Base-by-base conservation (phyloP, 345 rosid genomes). In the Pistacia integerrima region DNA sequence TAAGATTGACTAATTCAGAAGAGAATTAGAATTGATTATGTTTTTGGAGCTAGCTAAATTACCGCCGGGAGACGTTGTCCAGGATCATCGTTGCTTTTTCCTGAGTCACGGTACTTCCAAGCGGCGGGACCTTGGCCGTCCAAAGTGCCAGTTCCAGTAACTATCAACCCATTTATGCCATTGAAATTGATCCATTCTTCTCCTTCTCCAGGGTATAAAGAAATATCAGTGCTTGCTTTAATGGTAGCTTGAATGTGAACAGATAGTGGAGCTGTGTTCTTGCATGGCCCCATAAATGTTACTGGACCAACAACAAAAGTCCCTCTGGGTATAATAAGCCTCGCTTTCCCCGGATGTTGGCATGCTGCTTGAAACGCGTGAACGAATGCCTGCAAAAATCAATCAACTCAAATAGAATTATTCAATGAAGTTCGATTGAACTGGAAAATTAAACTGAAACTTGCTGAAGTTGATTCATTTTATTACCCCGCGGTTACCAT, bases 121-220 rank as follows among this genome's bases (percentile, higher is more conserved):
- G 81, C 83, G 1, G 78, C 38, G 18, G 78, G 30, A 20, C 97
- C 97, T 73, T 88, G 92, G 74, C 96, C 97, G 46, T 93, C 91
- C 9, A 91, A 54, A 16, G 77, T 79, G 61, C 97, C 96, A 11
- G 79, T 77, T 0, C 97, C 97, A 55, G 84, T 82, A 61, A 93
- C 70, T 5, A 82, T 73, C 55, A 88, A 70, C 41, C 91, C 90
- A 30, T 81, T 58, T 1, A 87, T 74, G 16, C 74, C n/a, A 20
- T 90, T 84, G 75, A 93, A 93, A 35, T 70, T 70, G 62, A 93
- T 59, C 92, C 96, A 91, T 13, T 49, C 81, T 69, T 78, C 81
- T 25, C 79, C 82, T 11, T 63, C 8, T 63, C 76, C 76, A 10
- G 79, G 62, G 66, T 54, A 79, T 22, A 60, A 28, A 52, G 77